A percentile compares a stretch with the other conserved stretches of the same genome.
phyloP scores from a whole-genome alignment of 192 early-diverging fungal genomes.

The Blastocladiella britannica region DNA sequence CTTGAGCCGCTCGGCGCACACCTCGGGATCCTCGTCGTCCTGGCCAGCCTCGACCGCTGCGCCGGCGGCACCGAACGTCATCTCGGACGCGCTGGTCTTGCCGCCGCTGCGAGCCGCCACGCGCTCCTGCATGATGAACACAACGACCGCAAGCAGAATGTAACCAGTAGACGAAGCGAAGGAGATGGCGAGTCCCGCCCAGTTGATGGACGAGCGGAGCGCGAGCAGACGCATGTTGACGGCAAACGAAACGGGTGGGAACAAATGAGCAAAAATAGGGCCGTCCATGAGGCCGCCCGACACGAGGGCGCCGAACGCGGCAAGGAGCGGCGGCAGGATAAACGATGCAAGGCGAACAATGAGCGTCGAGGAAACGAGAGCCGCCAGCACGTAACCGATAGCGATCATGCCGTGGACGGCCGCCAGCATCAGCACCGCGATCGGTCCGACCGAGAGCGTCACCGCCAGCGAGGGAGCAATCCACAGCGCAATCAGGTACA shows the following conservation, averaged over 20 bases:
- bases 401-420: neutral
- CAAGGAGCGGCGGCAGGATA: neutral
- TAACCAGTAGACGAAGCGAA: too few relatives aligned
- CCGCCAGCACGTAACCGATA: neutral
- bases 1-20: too few relatives aligned
- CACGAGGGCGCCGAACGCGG: neutral
- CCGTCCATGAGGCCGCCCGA: neutral
- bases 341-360: neutral
- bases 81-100: too few relatives aligned
- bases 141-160: too few relatives aligned
- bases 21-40: too few relatives aligned
- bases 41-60: too few relatives aligned
- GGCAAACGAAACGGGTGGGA: neutral
- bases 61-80: too few relatives aligned
- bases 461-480: neutral
- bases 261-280: neutral
- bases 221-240: neutral
- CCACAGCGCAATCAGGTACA: too few relatives aligned
- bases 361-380: neutral
- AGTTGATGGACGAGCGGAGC: neutral
- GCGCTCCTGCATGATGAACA: too few relatives aligned
- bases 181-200: too few relatives aligned
- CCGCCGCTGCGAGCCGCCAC: too few relatives aligned
- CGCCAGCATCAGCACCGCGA: neutral
- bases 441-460: neutral